A percentile compares a stretch with the other conserved stretches of the same genome.
Conservation (phyloP, 23 red algal genomes). For the Gracilariopsis chorda region DNA sequence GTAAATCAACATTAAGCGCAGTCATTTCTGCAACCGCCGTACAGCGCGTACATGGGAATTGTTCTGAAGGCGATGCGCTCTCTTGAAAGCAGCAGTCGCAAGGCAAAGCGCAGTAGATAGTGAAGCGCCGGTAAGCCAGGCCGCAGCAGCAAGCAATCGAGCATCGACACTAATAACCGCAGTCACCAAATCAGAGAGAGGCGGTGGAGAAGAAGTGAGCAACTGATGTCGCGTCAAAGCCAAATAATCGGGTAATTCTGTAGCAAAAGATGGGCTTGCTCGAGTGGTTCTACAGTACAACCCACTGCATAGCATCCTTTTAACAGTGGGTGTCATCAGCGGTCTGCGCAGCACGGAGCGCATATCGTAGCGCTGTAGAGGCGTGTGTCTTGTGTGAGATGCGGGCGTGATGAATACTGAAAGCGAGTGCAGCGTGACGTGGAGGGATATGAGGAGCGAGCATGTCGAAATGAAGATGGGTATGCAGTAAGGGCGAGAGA, state of each 20-base stretch:
- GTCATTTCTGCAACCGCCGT: conserved; percentile 24
- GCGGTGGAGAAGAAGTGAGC: not conserved
- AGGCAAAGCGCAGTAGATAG: conserved; percentile 16
- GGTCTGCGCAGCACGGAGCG: conserved; percentile 47
- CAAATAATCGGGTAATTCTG: not conserved
- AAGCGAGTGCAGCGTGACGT: conserved; percentile 46
- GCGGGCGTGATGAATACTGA: conserved; percentile 28
- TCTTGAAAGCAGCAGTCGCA: not conserved
- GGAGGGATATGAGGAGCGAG: conserved; percentile 13
- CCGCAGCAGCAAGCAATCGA: conserved; percentile 17
- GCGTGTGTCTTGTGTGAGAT: conserved; percentile 14
- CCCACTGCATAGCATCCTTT: conserved; percentile 22
- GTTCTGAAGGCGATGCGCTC: too few species aligned
- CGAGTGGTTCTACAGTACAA: not conserved
- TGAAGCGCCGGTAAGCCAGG: conserved; percentile 38
- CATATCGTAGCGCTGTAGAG: conserved; percentile 26
- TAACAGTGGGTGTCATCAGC: not conserved
- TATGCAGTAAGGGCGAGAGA: not conserved
- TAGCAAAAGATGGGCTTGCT: conserved; percentile 6
- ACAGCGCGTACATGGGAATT: too few species aligned
- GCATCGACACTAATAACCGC: not conserved
- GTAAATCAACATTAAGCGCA: not conserved
- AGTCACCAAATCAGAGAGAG: not conserved
- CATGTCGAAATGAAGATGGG: conserved; percentile 50
- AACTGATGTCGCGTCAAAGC: conserved; percentile 20